Base-by-base conservation (phyloP, 208 protist species). In the Trypanosoma lewisi region DNA sequence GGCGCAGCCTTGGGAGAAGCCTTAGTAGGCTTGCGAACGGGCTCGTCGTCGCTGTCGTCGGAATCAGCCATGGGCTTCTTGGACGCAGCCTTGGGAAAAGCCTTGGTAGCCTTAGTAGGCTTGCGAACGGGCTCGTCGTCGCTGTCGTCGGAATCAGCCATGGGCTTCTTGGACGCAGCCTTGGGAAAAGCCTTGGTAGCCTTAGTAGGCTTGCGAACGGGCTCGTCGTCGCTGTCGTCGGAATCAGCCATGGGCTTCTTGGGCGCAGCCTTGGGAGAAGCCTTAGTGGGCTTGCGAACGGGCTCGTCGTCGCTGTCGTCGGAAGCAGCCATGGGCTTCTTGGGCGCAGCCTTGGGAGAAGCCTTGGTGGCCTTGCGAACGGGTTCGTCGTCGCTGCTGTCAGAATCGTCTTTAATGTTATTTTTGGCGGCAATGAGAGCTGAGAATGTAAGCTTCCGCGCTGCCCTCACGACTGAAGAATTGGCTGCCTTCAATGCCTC, bases 401-500 rank as follows among this genome's bases (percentile, higher is more conserved):
- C 69, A 54, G 67, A 72, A 49, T 82, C 66, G 17, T 68, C 68
- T 3, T 52, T 48, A 25, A 67, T 44, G 16, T 67, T 66, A 16
- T 67, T 75, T 36, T 49, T 37, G 3, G 66, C 56, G n/a, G 77
- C 78, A 14, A 69, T 82, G 23, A 87, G 73, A 21, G 78, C 74
- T 1, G 83, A 90, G 37, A 67, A 77, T 45, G 63, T 66, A 25
- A 94, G 63, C 67, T 80, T 83, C 42, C 80, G 83, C 9, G 80
- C 63, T 14, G 61, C 62, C 2, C 54, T 37, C 11, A 80, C 84
- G 6, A 78, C 82, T 41, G 76, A 67, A 12, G 89, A 83, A 62
- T 91, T 95, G 7, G 70, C 75, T 53, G 72, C 73, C 68, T 90
- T 75, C 6, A 95, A 75, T 9, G 80, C 86, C 0, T 82, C 75